These are phyloP conservation scores for Fusarium tricinctum DNA, from an alignment of 2,329 filamentous ascomycete species.

Conservation along the genomic window DNA sequence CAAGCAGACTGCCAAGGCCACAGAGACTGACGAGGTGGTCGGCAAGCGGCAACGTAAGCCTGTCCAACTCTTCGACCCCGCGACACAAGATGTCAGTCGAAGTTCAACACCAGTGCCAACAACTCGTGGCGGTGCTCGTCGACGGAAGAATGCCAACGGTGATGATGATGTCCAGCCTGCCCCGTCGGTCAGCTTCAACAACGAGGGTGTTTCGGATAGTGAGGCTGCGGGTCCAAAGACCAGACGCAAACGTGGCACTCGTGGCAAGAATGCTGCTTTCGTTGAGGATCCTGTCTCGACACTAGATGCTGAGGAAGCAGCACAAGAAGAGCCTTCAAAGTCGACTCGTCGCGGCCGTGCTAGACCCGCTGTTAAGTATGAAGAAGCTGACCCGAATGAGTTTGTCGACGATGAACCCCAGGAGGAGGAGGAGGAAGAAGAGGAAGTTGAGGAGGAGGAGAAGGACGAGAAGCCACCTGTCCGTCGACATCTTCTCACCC, in stretches of 20 bases:
- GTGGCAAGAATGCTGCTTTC: slow-evolving; percentile 45
- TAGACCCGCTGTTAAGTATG: slow-evolving; percentile 48
- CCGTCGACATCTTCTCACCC: slow-evolving; percentile 53
- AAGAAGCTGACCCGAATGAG: slow-evolving; percentile 50
- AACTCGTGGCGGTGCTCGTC: slow-evolving; percentile 50
- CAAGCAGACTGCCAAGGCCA: slow-evolving; percentile 70
- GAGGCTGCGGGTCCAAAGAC: slow-evolving; percentile 50
- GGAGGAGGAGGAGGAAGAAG: slow-evolving; percentile 30
- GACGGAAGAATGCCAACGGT: slow-evolving; percentile 52
- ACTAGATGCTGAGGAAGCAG: slow-evolving; percentile 36
- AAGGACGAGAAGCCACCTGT: slow-evolving; percentile 48
- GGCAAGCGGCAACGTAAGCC: slow-evolving; percentile 69
- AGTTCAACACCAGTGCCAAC: slow-evolving; percentile 63
- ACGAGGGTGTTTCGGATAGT: slow-evolving; percentile 52
- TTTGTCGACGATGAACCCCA: slow-evolving; percentile 49
- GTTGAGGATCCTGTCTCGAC: slow-evolving; percentile 47
- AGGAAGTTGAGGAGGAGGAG: slow-evolving; percentile 45
- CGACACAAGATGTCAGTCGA: slow-evolving; percentile 65
- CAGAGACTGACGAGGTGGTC: slow-evolving; percentile 65
- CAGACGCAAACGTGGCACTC: slow-evolving; percentile 51
- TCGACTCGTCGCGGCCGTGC: slow-evolving; percentile 47
- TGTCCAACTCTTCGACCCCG: slow-evolving; percentile 65
- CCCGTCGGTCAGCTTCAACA: slow-evolving; percentile 54
- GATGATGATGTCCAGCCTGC: slow-evolving; percentile 50
- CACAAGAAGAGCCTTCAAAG: slow-evolving; percentile 43